These are phyloP conservation scores for Candida gorgasii DNA, from an alignment of 805 yeast genomes.

Conservation along the genomic window DNA sequence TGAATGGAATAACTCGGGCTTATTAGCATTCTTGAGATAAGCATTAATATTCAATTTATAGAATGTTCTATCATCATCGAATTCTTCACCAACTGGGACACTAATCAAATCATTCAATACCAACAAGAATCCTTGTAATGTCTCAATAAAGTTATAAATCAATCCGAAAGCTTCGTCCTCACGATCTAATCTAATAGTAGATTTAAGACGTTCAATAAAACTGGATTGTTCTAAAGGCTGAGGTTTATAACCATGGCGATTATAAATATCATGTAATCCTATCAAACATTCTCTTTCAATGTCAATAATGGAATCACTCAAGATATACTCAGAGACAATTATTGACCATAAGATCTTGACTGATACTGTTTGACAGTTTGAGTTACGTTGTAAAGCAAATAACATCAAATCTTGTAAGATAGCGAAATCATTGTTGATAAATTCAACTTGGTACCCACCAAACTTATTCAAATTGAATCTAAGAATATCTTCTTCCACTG, in stretches of 20 bases:
- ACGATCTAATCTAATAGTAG: constrained; percentile 53
- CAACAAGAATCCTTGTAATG: constrained; percentile 60
- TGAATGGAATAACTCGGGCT: constrained; percentile 78
- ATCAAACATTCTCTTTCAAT: constrained; percentile 63
- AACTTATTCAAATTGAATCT: constrained; percentile 62
- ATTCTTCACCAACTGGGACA: constrained; percentile 80
- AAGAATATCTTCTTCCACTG: constrained; percentile 52
- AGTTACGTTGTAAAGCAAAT: constrained; percentile 67
- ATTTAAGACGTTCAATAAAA: constrained; percentile 52
- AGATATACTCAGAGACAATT: constrained; percentile 63
- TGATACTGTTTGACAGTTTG: constrained; percentile 60
- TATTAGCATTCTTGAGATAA: constrained; percentile 72
- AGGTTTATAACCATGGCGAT: constrained; percentile 58
- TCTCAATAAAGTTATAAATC: constrained; percentile 51
- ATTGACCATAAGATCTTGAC: constrained; percentile 70
- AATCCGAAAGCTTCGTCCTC: constrained; percentile 63
- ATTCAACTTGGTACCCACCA: constrained; percentile 72
- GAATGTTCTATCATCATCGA: constrained; percentile 84
- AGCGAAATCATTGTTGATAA: constrained; percentile 56
- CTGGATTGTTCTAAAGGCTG: constrained; percentile 51
- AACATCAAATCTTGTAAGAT: constrained; percentile 65
- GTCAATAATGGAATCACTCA: constrained; percentile 57
- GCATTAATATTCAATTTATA: constrained; percentile 74
- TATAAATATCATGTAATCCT: constrained; percentile 66
- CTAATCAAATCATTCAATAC: constrained; percentile 65